A percentile compares a stretch with the other conserved stretches of the same genome.
phyloP scores from a whole-genome alignment of 768 basidiomycete species.

The Termitomyces eurrhizus region DNA sequence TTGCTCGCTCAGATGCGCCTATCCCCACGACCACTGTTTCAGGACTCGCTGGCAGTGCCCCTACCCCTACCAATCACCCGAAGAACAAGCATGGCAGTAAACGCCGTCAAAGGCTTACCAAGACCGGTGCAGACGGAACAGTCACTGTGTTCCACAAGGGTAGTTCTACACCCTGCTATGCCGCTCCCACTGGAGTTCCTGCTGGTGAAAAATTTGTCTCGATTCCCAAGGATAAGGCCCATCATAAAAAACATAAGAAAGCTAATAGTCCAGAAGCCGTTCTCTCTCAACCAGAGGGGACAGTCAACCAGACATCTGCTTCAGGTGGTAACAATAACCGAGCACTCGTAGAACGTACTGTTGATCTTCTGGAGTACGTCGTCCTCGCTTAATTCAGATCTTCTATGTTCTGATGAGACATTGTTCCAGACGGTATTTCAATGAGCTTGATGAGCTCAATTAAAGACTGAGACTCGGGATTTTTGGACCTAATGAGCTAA shows the following conservation, averaged over 20 bases:
- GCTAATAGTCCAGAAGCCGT: background rate
- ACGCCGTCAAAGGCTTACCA: background rate
- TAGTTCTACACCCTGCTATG: too few species aligned
- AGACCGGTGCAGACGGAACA: background rate
- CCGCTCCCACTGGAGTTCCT: background rate
- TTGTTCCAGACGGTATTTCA: background rate
- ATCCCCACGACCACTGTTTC: background rate
- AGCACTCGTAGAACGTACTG: background rate
- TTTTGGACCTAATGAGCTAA: background rate
- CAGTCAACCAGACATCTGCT: background rate
- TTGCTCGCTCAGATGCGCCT: background rate
- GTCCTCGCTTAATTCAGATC: background rate
- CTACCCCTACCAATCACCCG: background rate
- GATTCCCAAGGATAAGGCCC: too few species aligned
- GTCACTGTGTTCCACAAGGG: too few species aligned
- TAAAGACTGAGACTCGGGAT: background rate
- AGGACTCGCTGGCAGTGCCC: background rate
- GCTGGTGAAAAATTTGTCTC: background rate
- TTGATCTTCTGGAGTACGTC: background rate
- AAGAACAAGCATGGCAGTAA: background rate
- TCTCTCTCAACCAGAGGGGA: background rate
- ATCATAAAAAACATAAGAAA: background rate
- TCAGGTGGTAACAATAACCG: background rate
- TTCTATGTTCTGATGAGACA: background rate
- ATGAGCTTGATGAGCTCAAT: background rate